phyloP scores from a whole-genome alignment of 139 green algal species.

The Chlorella sp. region DNA sequence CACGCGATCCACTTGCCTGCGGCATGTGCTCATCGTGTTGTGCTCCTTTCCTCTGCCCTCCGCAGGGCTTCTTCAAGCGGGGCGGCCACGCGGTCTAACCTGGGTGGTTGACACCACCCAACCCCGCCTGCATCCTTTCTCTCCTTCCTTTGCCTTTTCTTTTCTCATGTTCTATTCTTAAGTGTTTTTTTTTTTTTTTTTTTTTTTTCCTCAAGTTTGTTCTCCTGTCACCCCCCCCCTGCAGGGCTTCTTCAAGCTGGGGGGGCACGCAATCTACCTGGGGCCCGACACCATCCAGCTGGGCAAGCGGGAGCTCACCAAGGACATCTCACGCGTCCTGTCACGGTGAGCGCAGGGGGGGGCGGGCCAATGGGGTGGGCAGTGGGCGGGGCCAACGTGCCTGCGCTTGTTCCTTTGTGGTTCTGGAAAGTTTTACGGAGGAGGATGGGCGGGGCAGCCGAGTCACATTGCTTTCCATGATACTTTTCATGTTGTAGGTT shows the following conservation, averaged over 20 bases:
- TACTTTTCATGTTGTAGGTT: no score
- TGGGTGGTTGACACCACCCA: constrained; percentile 55
- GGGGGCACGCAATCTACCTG: constrained; percentile 95
- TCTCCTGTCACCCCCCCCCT: background rate
- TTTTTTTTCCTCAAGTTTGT: no score
- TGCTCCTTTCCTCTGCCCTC: no score
- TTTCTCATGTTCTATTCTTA: no score
- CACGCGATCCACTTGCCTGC: constrained; percentile 96
- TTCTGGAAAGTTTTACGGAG: background rate
- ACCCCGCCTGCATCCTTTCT: background rate
- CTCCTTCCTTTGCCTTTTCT: background rate
- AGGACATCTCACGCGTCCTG: constrained; percentile 95
- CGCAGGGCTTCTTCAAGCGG: constrained; percentile 93
- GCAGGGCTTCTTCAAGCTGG: constrained; percentile 94
- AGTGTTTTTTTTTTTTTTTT: no score
- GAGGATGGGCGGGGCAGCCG: background rate
- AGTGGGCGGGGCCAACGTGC: no score
- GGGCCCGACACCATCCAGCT: constrained; percentile 95
- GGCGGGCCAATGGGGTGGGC: background rate
- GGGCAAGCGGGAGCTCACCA: constrained; percentile 95
- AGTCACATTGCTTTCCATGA: no score
- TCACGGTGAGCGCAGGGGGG: constrained; percentile 38
- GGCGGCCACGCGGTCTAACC: constrained; percentile 96
- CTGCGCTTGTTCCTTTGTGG: background rate
- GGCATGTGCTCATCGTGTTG: no score